A percentile compares a stretch with the other conserved stretches of the same genome.
Evolutionary conservation across 495 filamentous ascomycete species (phyloP).

Genomic region (Hypoxylon lienhwacheense): DNA sequence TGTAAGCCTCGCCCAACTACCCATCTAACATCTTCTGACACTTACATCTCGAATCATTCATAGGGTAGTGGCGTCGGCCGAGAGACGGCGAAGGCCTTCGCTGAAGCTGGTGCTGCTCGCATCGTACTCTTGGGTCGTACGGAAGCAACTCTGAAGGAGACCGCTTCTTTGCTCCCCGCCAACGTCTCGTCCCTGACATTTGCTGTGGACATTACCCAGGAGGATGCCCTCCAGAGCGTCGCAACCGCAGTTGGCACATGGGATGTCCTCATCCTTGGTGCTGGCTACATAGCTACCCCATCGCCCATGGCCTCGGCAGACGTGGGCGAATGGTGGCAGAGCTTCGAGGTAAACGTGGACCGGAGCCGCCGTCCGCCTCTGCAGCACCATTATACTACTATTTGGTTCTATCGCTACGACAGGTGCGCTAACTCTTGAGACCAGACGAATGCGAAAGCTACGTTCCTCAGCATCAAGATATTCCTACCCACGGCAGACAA

Average conservation of each 20-base stretch:
- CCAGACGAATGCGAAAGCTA: slow-evolving; percentile 48
- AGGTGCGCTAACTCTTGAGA: background rate
- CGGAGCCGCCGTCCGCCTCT: no score
- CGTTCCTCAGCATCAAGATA: slow-evolving; percentile 38
- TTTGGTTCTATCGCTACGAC: no score
- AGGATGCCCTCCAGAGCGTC: slow-evolving; percentile 9
- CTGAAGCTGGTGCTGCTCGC: slow-evolving; percentile 46
- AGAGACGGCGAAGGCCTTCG: slow-evolving; percentile 47
- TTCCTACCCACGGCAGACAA: slow-evolving; percentile 45
- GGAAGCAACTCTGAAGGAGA: slow-evolving; percentile 5
- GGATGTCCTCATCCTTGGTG: slow-evolving; percentile 43
- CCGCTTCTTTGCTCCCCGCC: slow-evolving; percentile 1
- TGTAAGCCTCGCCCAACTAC: slow-evolving; percentile 3
- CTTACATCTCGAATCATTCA: background rate
- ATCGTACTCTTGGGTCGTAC: slow-evolving; percentile 45
- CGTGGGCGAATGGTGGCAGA: slow-evolving; percentile 43
- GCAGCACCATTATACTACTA: no score
- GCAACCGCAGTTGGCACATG: slow-evolving; percentile 33
- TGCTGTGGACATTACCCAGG: slow-evolving; percentile 47
- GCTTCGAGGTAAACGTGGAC: slow-evolving; percentile 47
- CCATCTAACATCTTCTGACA: background rate
- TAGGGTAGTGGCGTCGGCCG: slow-evolving; percentile 45
- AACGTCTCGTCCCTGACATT: slow-evolving; percentile 14
- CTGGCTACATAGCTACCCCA: slow-evolving; percentile 37
- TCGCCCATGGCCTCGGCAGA: slow-evolving; percentile 28